Percentiles rank a stretch among this genome's conserved stretches.
phyloP scores from a whole-genome alignment of 1,139 yeast genomes.

The Arxiozyma heterogenica region DNA sequence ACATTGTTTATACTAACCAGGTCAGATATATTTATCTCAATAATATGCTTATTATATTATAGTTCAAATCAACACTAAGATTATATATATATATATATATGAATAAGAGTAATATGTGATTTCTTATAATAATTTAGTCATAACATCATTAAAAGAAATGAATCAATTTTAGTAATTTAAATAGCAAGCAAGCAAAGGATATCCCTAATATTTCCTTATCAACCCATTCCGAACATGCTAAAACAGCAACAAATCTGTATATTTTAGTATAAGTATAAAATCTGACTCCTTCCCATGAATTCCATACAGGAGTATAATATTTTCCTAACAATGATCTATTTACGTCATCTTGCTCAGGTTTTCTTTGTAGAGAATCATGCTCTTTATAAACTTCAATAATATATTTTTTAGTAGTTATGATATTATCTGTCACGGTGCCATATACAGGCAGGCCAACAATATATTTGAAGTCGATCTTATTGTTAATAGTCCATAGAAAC shows the following conservation, averaged over 20 bases:
- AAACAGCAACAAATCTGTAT: constrained; percentile 16
- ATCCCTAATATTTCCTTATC: constrained; percentile 18
- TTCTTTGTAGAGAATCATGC: background rate
- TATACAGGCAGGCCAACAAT: constrained; percentile 39
- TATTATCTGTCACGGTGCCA: constrained; percentile 58
- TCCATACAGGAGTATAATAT: constrained; percentile 16
- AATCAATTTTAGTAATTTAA: constrained; percentile 15
- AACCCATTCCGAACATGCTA: constrained; percentile 23
- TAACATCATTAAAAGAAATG: constrained; percentile 16
- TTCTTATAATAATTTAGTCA: too few species aligned
- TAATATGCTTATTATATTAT: background rate
- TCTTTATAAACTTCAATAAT: constrained; percentile 6
- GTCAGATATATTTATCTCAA: background rate
- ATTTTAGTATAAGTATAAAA: constrained; percentile 16
- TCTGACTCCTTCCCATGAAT: constrained; percentile 22
- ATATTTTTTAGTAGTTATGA: constrained; percentile 27
- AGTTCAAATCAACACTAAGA: too few species aligned
- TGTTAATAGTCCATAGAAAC: constrained; percentile 79
- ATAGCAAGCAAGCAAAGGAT: constrained; percentile 19
- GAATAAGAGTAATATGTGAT: too few species aligned
- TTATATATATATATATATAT: background rate
- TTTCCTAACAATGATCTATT: background rate
- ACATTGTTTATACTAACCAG: background rate
- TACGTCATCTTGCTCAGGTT: background rate
- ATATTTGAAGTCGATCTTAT: constrained; percentile 35